Evolutionary conservation across 371 early-diverging fungal genomes (phyloP), one percentile per base, ranked within the genome.

Genomic region (Mortierella sp.): DNA sequence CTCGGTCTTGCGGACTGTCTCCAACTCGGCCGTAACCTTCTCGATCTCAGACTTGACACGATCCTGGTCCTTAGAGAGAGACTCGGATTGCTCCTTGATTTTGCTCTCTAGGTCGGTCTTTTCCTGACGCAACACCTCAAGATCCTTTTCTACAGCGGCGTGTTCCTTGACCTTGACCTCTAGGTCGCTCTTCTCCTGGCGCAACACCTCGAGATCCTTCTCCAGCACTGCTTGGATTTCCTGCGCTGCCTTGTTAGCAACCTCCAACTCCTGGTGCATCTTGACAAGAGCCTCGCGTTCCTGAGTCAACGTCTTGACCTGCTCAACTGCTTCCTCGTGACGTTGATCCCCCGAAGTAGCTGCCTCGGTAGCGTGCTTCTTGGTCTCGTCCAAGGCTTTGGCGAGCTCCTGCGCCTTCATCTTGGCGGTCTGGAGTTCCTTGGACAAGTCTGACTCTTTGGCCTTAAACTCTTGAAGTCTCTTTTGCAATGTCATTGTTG

Each of bases 241-340:
- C 74, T 82, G 42, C 73, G 78, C 68, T 10, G 68, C 76, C 52
- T 10, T 28, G 24, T 31, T 75, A 13, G 76, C 48, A 28, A 8
- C n/a, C 26, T 84, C 65, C 14, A 77, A 70, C 4, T 65, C 70
- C 68, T 79, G 65, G 0, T 73, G 73, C 55, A n/a, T 75, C 75
- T 63, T 74, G 45, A 72, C 65, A 16, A 91, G 75, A 11, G 77
- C 83, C 44, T 89, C 82, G 5, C 89, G 75, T 42, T 93, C 90
- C 63, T 88, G 83, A n/a, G 80, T 79, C 72, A 88, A 80, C 10
- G 77, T 70, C 13, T 60, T 38, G 47, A 81, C 45, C 76, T 81
- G 45, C n/a, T 76, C 77, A 26, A n/a, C 28, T 8, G 31, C 55
- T 10, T 88, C 79, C 50, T 60, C 76, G 16, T 89, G 84, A 44